Percentiles rank a stretch among this genome's conserved stretches.
phyloP scores from a whole-genome alignment of 257 asterid species.

The Solanum habrochaites region DNA sequence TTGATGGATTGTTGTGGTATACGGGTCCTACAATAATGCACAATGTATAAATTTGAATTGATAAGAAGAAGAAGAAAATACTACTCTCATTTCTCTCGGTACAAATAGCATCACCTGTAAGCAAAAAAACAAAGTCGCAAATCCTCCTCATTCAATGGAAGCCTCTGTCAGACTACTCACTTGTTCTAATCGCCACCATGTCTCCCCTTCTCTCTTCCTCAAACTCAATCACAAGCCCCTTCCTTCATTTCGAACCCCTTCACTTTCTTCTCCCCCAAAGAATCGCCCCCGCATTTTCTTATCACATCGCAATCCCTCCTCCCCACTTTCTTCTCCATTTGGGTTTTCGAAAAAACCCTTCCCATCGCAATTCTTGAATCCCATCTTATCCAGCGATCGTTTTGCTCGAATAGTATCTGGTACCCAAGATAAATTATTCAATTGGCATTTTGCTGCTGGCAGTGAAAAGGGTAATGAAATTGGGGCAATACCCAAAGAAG shows the following conservation, averaged over 20 bases:
- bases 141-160: slow-evolving; percentile 24
- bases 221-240: neutral
- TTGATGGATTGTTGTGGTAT: neutral
- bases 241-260: neutral
- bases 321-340: neutral
- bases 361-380: slow-evolving; percentile 1
- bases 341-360: neutral
- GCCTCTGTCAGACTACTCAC: slow-evolving; percentile 32
- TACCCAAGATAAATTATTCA: slow-evolving; percentile 9
- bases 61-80: no score
- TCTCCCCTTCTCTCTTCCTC: slow-evolving; percentile 12
- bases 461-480: neutral
- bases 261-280: neutral
- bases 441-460: slow-evolving; percentile 30
- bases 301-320: neutral
- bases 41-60: no score
- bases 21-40: no score
- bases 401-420: slow-evolving; percentile 24
- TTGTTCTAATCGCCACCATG: slow-evolving; percentile 20
- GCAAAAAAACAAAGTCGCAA: neutral
- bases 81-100: neutral
- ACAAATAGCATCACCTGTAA: neutral
- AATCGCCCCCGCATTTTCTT: neutral
- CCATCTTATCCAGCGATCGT: slow-evolving; percentile 1
- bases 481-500: slow-evolving; percentile 6